Conservation (phyloP, 495 filamentous ascomycete species). For the Hypoxylon trugodes region DNA sequence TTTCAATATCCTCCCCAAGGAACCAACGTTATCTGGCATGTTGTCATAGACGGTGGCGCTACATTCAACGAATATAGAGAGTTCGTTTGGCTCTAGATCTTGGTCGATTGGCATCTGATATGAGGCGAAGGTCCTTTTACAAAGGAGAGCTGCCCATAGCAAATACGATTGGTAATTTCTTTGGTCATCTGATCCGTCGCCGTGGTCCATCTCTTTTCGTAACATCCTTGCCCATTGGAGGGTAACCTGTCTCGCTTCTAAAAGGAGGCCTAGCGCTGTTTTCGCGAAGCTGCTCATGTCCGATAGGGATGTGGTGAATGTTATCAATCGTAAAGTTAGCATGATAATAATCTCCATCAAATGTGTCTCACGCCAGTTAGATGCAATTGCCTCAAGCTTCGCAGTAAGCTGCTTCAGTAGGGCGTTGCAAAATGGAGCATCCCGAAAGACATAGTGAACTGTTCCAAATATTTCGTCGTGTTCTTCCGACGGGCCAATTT, state of each 20-base stretch:
- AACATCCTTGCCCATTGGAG: conserved; percentile 55
- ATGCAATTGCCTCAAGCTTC: conserved; percentile 50
- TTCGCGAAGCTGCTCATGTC: neutral
- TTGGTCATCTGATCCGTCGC: conserved; percentile 48
- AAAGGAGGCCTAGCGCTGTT: conserved; percentile 14
- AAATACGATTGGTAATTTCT: conserved; percentile 49
- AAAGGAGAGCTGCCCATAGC: conserved; percentile 59
- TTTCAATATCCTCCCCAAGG: conserved; percentile 20
- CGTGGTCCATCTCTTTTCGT: conserved; percentile 54
- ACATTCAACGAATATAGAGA: conserved; percentile 44
- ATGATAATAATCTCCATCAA: conserved; percentile 59
- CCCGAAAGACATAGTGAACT: conserved; percentile 55
- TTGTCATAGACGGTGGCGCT: conserved; percentile 41
- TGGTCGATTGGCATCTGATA: conserved; percentile 23
- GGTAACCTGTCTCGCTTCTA: conserved; percentile 27
- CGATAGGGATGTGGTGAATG: conserved; percentile 21
- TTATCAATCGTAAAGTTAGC: conserved; percentile 44
- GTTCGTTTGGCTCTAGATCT: conserved; percentile 2
- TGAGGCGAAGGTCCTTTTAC: conserved; percentile 56
- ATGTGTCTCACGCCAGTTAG: conserved; percentile 62
- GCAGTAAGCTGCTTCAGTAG: conserved; percentile 52
- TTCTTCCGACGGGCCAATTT: conserved; percentile 52
- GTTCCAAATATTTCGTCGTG: conserved; percentile 44
- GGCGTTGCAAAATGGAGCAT: conserved; percentile 53
- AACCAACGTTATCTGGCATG: conserved; percentile 26